These are phyloP conservation scores for Pseudocercospora cruenta DNA, from an alignment of 2,329 filamentous ascomycete species.

Conservation along the genomic window DNA sequence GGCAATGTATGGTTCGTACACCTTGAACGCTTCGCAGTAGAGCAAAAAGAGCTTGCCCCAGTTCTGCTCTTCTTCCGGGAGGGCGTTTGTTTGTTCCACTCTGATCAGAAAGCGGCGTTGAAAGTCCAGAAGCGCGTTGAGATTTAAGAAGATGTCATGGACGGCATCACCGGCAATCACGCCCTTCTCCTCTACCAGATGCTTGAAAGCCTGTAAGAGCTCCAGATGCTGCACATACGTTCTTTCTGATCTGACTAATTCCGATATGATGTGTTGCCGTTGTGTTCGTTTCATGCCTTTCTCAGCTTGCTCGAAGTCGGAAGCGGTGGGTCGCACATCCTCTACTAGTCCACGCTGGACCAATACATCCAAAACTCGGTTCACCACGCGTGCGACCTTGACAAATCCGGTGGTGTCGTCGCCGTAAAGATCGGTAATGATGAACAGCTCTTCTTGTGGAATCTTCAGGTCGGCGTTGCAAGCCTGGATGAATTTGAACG, in stretches of 20 bases:
- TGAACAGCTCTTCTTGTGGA: slow-evolving; percentile 80
- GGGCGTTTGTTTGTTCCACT: slow-evolving; percentile 91
- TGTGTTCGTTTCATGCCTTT: slow-evolving; percentile 62
- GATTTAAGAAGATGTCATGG: slow-evolving; percentile 94
- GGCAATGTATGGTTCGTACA: slow-evolving; percentile 96
- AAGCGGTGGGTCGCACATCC: slow-evolving; percentile 59
- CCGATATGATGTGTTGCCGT: slow-evolving; percentile 86
- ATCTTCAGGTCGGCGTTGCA: slow-evolving; percentile 83
- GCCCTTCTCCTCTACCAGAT: slow-evolving; percentile 82
- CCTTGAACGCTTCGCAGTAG: slow-evolving; percentile 84
- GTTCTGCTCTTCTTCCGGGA: slow-evolving; percentile 74
- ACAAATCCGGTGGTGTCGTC: slow-evolving; percentile 97
- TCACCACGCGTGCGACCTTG: slow-evolving; percentile 93
- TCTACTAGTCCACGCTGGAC: slow-evolving; percentile 74
- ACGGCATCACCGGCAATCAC: slow-evolving; percentile 86
- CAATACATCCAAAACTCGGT: slow-evolving; percentile 84
- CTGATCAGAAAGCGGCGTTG: slow-evolving; percentile 93
- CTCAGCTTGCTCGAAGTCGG: slow-evolving; percentile 55
- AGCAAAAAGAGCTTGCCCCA: slow-evolving; percentile 92
- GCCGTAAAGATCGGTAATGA: slow-evolving; percentile 87
- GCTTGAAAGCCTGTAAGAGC: slow-evolving; percentile 89
- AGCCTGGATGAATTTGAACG: slow-evolving; percentile 90
- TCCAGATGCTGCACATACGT: slow-evolving; percentile 98
- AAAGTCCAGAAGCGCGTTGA: slow-evolving; percentile 93
- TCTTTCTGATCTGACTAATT: slow-evolving; percentile 90